Conservation (phyloP, 1,139 yeast species). For the Zygotorulaspora mrakii region DNA sequence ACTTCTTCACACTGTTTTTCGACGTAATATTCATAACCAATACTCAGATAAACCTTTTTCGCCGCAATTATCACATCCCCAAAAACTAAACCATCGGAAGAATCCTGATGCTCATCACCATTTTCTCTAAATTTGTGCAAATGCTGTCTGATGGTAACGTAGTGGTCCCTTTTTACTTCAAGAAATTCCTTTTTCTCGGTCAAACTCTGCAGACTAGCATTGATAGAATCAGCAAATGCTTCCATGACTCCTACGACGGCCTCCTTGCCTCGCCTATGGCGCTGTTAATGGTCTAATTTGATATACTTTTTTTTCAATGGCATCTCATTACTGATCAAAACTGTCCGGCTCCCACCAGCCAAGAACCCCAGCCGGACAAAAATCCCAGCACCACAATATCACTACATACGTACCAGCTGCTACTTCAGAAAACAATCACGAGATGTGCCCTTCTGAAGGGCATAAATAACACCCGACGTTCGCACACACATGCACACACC, state of each 20-base stretch:
- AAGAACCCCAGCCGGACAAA: no score
- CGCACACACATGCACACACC: no score
- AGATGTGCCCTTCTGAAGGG: no score
- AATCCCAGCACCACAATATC: no score
- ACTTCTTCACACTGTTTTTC: constrained; percentile 48
- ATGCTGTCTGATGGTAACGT: constrained; percentile 31
- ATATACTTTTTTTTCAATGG: neutral
- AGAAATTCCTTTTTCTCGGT: constrained; percentile 31
- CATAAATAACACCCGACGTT: no score
- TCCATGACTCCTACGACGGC: no score
- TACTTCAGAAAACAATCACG: no score
- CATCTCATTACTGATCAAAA: no score
- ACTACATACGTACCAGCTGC: no score
- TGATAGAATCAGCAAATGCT: constrained; percentile 28
- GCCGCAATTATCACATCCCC: constrained; percentile 38
- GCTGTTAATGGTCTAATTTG: neutral
- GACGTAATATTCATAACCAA: constrained; percentile 62
- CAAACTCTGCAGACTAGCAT: constrained; percentile 31
- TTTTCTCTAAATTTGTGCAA: constrained; percentile 23
- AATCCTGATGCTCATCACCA: constrained; percentile 17
- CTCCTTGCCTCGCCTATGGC: constrained; percentile 1
- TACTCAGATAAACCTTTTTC: constrained; percentile 42
- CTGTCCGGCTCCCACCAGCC: no score
- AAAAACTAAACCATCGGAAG: constrained; percentile 33
- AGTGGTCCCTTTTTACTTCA: constrained; percentile 34